Percentiles rank a stretch among this genome's conserved stretches.
phyloP scores from a whole-genome alignment of 2,329 filamentous ascomycete genomes.

The Rhynchosporium agropyri region DNA sequence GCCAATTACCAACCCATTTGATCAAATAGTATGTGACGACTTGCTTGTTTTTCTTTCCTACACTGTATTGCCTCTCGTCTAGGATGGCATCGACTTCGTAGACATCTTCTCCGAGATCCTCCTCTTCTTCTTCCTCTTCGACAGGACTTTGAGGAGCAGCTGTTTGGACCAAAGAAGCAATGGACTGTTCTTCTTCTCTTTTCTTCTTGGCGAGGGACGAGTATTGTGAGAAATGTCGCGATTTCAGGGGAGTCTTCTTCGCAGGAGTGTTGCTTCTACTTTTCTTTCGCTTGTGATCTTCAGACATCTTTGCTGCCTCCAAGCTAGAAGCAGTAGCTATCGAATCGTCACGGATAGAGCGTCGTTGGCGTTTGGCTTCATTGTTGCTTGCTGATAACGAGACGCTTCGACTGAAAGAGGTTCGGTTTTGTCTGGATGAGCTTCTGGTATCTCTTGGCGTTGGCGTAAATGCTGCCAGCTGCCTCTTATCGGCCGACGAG shows the following conservation, averaged over 20 bases:
- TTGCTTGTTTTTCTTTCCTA: conserved; percentile 22
- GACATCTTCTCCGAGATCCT: conserved; percentile 18
- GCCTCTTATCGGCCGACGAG: background rate
- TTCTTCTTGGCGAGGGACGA: conserved; percentile 5
- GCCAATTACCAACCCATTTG: conserved; percentile 32
- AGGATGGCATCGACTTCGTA: conserved; percentile 35
- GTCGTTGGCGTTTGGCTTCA: conserved; percentile 7
- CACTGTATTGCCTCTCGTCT: conserved; percentile 22
- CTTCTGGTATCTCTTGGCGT: background rate
- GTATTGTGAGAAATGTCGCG: background rate
- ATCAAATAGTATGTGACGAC: conserved; percentile 33
- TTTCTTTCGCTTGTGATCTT: conserved; percentile 21
- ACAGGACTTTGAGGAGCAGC: conserved; percentile 15
- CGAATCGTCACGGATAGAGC: conserved; percentile 5
- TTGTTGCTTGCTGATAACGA: conserved; percentile 8
- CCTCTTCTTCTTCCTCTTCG: conserved; percentile 19
- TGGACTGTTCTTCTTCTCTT: background rate
- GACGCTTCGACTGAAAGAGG: conserved; percentile 12
- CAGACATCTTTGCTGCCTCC: conserved; percentile 23
- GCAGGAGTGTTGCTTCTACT: conserved; percentile 4
- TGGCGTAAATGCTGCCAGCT: background rate
- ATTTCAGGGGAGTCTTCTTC: background rate
- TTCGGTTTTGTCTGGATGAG: conserved; percentile 1
- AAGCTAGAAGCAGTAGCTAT: conserved; percentile 28
- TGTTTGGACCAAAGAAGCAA: background rate